A percentile compares a stretch with the other conserved stretches of the same genome.
Evolutionary conservation across 164 flowering plant species (phyloP).

Genomic region (Echeveria elegans): DNA sequence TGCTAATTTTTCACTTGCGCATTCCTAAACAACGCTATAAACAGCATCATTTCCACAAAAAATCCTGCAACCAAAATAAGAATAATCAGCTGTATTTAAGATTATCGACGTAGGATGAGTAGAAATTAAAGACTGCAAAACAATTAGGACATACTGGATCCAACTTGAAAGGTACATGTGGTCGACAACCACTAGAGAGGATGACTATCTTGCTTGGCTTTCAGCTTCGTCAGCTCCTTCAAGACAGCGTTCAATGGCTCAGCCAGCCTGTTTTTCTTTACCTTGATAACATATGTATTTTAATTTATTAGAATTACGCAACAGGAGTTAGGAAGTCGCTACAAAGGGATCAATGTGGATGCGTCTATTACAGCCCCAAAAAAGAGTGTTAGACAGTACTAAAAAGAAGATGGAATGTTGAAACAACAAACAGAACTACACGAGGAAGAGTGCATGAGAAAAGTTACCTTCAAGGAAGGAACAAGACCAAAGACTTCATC

Average conservation of each 20-base stretch:
- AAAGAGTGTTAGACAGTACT: background rate
- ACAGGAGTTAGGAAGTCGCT: too few species aligned
- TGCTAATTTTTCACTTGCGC: background rate
- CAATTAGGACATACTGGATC: background rate
- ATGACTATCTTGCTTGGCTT: slow-evolving; percentile 12
- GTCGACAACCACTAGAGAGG: background rate
- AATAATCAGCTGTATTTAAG: background rate
- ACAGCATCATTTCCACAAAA: background rate
- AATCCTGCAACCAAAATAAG: background rate
- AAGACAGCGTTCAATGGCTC: slow-evolving; percentile 37
- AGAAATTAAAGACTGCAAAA: background rate
- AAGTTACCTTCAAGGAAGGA: slow-evolving; percentile 75
- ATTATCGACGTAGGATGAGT: background rate
- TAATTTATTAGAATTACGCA: background rate
- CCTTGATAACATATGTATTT: slow-evolving; percentile 18
- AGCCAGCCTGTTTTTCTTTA: slow-evolving; percentile 25
- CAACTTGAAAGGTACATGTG: background rate
- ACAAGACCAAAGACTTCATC: slow-evolving; percentile 75
- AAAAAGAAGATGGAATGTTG: background rate
- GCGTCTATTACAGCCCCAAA: background rate
- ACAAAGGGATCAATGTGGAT: too few species aligned
- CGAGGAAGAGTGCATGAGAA: background rate
- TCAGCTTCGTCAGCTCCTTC: slow-evolving; percentile 36
- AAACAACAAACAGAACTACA: background rate
- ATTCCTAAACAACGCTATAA: background rate